Evolutionary conservation across 495 filamentous ascomycete genomes (phyloP), one percentile per base, ranked within the genome.

Genomic region (Peziza echinospora): DNA sequence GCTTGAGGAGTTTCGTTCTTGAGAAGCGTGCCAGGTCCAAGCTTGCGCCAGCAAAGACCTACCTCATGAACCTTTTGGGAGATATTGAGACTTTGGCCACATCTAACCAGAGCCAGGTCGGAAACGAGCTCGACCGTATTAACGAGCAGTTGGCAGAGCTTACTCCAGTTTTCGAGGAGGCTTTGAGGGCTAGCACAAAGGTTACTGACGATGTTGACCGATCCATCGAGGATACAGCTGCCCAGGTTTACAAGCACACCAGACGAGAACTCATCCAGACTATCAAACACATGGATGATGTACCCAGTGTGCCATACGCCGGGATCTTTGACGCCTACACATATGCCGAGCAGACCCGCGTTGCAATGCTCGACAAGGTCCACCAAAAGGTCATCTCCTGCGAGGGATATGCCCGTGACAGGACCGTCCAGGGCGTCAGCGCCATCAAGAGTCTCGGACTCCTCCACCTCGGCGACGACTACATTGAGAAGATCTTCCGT

Each of bases 1-100:
- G 86, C 25, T 62, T 97, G 46, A 73, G 91, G 43, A 77, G 84
- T 45, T 97, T 97, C 57, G 89, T 97, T 26, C 76, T 97, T 41
- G 89, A 96, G 56, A 94, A 93, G 65, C 76, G 89, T 42, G 84
- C 89, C 24, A 74, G 84, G 13, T 94, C 87, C 10, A 97, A 97
- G 63, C 72, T 97, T 52, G 89, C 89, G 11, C 89, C 89, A 19
- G 89, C 89, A 1, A 86, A 82, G 62, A 94, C 86, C 4, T 97
- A 96, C 55, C 76, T 97, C n/a, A 67, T 86, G 52, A 96, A 97
- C 59, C 72, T 96, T 34, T 70, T 97, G 39, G 74, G 79, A 43
- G 89, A 96, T 59, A 62, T 97, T 16, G 71, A 82, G 50, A 73
- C 73, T 7, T 67, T 97, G 30, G 87, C 87, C 2, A 73, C 72